Base-by-base conservation (phyloP, 768 basidiomycete genomes). In the Boletus tomentosulus region DNA sequence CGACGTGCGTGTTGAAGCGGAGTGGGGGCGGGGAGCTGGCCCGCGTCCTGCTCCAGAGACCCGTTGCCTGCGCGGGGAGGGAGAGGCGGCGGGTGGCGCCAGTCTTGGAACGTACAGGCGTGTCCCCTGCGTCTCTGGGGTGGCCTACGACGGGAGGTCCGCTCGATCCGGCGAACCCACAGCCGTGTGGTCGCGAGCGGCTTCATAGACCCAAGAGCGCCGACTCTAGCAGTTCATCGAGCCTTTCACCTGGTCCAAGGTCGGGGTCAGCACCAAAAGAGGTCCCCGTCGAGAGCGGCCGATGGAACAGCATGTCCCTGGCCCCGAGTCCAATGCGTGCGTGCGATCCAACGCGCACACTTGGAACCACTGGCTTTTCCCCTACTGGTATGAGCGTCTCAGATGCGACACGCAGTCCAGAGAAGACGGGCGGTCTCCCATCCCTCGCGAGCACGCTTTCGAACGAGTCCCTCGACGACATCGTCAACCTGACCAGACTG, bases 1-100 rank as follows among this genome's bases (percentile, higher is more conserved):
- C 89, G 13, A 87, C 87, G 8, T 92, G 91, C 61, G 77, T 68
- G 54, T 73, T 66, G 48, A 76, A 77, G 67, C 68, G 76, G 56
- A 72, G 71, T 49, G 73, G 74, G 42, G 64, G 69, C 39, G 60
- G 65, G 3, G 61, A 56, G 2, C 46, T 62, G 41, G 44, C 19
- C 19, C 19, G 58, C 27, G 51, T 55, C 48, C 56, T 61, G 57
- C 3, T 51, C 8, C 46, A 57, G 33, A 54, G 43, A 33, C 39
- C 49, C 12, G 39, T 46, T 10, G 19, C 15, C 5, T 6, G 27
- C 6, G 44, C 8, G 24, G 45, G 28, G 9, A 16, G 27, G 51
- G 43, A 28, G 16, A 35, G 15, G 34, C 22, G 46, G 22, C 22
- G 27, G 13, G 9, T 6, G 7, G 22, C 6, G 46, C 9, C 19